Evolutionary conservation across 441 rosid species (phyloP).

Genomic region (Populus hybrid): DNA sequence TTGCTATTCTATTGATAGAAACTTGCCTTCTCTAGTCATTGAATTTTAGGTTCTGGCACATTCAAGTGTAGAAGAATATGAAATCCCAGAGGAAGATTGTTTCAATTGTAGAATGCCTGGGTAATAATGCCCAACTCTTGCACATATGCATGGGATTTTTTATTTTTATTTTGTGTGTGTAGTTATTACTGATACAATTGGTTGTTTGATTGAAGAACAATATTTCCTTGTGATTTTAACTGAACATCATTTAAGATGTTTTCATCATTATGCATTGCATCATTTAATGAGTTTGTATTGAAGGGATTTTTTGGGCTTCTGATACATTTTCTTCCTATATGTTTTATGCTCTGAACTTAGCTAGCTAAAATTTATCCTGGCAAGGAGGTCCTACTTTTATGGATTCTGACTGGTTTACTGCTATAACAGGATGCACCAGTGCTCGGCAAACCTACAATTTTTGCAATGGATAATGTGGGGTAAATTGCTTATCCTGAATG

Average conservation of each 20-base stretch:
- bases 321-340: background rate
- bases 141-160: background rate
- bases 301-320: background rate
- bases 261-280: background rate
- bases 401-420: background rate
- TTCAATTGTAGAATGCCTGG: too few species aligned
- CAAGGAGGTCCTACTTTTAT: background rate
- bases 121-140: background rate
- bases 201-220: background rate
- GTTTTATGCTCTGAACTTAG: background rate
- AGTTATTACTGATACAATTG: background rate
- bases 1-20: background rate
- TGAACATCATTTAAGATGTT: background rate
- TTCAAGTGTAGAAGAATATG: background rate
- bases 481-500: slow-evolving; percentile 36
- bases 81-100: background rate
- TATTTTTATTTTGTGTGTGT: background rate
- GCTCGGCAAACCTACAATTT: slow-evolving; percentile 79
- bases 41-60: background rate
- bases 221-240: background rate
- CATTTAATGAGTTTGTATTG: background rate
- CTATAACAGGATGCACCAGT: slow-evolving; percentile 83
- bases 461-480: slow-evolving; percentile 60
- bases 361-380: too few species aligned
- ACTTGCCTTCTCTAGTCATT: background rate